These are phyloP conservation scores for Purshia tridentata DNA, from an alignment of 306 rosid genomes.

Conservation along the genomic window DNA sequence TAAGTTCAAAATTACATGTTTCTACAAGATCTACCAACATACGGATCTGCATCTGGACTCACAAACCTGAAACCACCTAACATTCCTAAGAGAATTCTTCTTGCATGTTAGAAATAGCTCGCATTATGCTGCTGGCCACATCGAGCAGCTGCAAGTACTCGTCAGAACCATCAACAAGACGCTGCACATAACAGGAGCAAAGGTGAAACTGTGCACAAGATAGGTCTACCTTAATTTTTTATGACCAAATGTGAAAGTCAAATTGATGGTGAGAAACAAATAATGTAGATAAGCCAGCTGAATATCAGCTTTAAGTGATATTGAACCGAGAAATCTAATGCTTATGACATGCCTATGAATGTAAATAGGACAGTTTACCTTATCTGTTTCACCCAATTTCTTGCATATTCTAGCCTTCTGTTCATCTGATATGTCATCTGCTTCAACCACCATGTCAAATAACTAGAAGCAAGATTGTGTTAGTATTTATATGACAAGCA, in stretches of 20 bases:
- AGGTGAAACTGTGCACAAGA: slow-evolving; percentile 20
- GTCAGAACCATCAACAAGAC: slow-evolving; percentile 84
- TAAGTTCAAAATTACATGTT: neutral
- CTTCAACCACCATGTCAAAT: slow-evolving; percentile 70
- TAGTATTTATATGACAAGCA: slow-evolving; percentile 6
- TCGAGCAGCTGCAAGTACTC: slow-evolving; percentile 91
- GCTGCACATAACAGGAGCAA: slow-evolving; percentile 48
- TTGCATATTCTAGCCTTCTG: slow-evolving; percentile 86
- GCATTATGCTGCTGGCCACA: slow-evolving; percentile 67
- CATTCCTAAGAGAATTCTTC: slow-evolving; percentile 44
- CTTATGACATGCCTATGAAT: neutral
- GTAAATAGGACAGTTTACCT: slow-evolving; percentile 37
- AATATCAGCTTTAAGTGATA: neutral
- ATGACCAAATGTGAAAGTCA: neutral
- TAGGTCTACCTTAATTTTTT: neutral
- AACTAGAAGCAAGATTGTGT: slow-evolving; percentile 44
- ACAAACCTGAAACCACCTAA: slow-evolving; percentile 20
- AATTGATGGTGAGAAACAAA: neutral
- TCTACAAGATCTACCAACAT: slow-evolving; percentile 14
- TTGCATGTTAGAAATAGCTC: slow-evolving; percentile 63
- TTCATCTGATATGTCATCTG: slow-evolving; percentile 72
- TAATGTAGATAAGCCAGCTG: neutral
- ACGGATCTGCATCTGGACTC: slow-evolving; percentile 2
- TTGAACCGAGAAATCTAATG: neutral
- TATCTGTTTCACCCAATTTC: slow-evolving; percentile 86